Base-by-base conservation (phyloP, 148 eudicot genomes). In the Silene conica region DNA sequence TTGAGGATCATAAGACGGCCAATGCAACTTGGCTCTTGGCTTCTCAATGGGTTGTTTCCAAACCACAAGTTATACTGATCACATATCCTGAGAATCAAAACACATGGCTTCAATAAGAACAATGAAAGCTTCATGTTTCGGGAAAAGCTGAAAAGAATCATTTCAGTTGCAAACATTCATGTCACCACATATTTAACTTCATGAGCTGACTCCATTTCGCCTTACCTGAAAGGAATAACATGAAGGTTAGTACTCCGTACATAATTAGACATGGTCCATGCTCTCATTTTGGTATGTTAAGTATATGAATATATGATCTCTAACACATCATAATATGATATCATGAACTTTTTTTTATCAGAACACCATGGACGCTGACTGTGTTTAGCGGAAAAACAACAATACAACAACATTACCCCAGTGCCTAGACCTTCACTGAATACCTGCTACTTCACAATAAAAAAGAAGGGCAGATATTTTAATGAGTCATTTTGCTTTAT, bases 11-110 rank as follows among this genome's bases (percentile, higher is more conserved):
- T 5, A 67, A 67, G 78, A 31, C 43, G 41, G 63, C 16, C 41
- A 56, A 21, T 8, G 41, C 11, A 75, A 46, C 12, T 38, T 75
- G 77, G 57, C 78, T 46, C 38, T 75, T 75, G 67, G 57, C 55
- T 75, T n/a, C 72, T 67, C 15, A 43, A 1, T 41, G 73, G 58
- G 72, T 66, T 75, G 66, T 45, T 70, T 75, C 21, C 59, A 67
- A 67, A 67, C 66, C 41, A 58, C 11, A 19, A 62, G 41, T 8
- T 66, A 66, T 31, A 46, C 14, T 75, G 28, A 8, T 66, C 56
- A 9, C 11, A 4, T 41, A 41, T 56, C 14, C 72, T 67, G 11
- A 62, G 62, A 41, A 57, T 67, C 56, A 57, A 67, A 57, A 75
- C 45, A 67, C 18, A 41, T 62, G 69, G 67, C 11, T 10, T 18